Conservation (phyloP, 208 protist species). For the Blechomonas ayalai region DNA sequence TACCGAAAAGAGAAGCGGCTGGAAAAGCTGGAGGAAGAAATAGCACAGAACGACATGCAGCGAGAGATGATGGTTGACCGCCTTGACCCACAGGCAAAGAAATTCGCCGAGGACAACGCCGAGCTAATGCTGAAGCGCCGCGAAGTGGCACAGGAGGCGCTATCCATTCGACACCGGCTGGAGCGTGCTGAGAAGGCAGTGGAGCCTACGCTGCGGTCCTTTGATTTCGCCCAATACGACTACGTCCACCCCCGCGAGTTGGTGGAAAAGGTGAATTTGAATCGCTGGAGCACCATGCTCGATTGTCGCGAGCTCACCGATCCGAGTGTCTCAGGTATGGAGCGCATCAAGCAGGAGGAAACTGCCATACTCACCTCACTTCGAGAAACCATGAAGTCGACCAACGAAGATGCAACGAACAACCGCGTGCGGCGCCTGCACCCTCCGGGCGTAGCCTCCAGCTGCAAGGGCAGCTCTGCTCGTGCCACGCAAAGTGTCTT, state of each 20-base stretch:
- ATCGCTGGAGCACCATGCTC: conserved; percentile 72
- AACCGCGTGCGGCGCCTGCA: background rate
- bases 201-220: conserved; percentile 62
- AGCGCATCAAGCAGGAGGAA: conserved; percentile 29
- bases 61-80: conserved; percentile 61
- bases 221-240: conserved; percentile 54
- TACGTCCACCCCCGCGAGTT: conserved; percentile 79
- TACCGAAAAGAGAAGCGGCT: conserved; percentile 78
- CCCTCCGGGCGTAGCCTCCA: no score
- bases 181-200: conserved; percentile 55
- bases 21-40: conserved; percentile 69
- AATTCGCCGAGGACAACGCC: conserved; percentile 65
- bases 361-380: conserved; percentile 6
- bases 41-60: conserved; percentile 58
- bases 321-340: conserved; percentile 21
- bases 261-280: conserved; percentile 74
- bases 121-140: conserved; percentile 34
- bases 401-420: background rate
- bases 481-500: no score
- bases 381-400: conserved; percentile 2
- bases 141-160: conserved; percentile 62
- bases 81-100: conserved; percentile 70
- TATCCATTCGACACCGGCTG: conserved; percentile 51
- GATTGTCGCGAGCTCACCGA: conserved; percentile 61
- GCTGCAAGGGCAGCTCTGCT: no score